A percentile compares a stretch with the other conserved stretches of the same genome.
These are phyloP conservation scores for Saccharomyces pastorianus DNA, from an alignment of 1,139 yeast genomes.

Conservation along the genomic window DNA sequence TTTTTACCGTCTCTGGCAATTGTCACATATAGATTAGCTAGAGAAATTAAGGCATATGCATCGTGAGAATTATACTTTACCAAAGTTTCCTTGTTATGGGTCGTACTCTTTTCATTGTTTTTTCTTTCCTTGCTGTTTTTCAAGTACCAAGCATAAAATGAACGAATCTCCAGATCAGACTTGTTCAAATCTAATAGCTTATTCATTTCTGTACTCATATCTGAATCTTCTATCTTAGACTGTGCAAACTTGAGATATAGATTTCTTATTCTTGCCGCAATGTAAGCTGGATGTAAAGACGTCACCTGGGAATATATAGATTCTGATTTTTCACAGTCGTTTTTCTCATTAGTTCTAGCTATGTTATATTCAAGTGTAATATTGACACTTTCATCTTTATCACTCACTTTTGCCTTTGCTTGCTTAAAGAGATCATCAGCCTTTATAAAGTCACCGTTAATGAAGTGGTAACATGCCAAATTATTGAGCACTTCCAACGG, in stretches of 20 bases:
- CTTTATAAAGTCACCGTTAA: slow-evolving; percentile 49
- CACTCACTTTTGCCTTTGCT: slow-evolving; percentile 38
- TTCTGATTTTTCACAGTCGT: slow-evolving; percentile 31
- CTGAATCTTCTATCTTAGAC: slow-evolving; percentile 20
- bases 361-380: slow-evolving; percentile 51
- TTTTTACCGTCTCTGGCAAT: slow-evolving; percentile 73
- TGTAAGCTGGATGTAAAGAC: slow-evolving; percentile 56
- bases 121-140: slow-evolving; percentile 34
- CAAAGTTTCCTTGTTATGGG: slow-evolving; percentile 78
- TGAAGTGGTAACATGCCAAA: slow-evolving; percentile 75
- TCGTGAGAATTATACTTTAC: slow-evolving; percentile 81
- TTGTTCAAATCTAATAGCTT: slow-evolving; percentile 46
- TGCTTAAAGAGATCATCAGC: slow-evolving; percentile 44
- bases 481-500: slow-evolving; percentile 73
- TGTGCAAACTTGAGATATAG: slow-evolving; percentile 43
- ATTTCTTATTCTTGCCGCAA: slow-evolving; percentile 68
- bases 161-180: slow-evolving; percentile 71
- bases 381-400: slow-evolving; percentile 30
- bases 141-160: slow-evolving; percentile 88
- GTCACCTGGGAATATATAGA: slow-evolving; percentile 48
- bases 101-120: slow-evolving; percentile 54
- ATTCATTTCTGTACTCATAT: slow-evolving; percentile 42
- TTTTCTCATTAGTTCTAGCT: slow-evolving; percentile 53
- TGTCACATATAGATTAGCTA: slow-evolving; percentile 78
- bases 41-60: slow-evolving; percentile 76